These are phyloP conservation scores for Trichomonascaceae sp. DNA, from an alignment of 1,139 yeast species.

Conservation along the genomic window DNA sequence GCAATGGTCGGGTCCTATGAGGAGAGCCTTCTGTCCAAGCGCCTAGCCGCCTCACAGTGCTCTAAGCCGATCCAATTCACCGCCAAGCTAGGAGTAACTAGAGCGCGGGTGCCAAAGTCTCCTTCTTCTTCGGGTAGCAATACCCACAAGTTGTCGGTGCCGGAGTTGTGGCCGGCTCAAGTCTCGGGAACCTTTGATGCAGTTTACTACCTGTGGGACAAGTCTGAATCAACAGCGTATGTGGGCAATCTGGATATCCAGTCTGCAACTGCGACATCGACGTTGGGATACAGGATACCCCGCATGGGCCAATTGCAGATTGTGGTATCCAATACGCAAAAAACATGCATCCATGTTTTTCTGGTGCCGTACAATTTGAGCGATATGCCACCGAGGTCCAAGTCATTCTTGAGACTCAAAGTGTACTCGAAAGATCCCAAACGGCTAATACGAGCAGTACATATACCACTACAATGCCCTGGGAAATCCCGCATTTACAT, in stretches of 20 bases:
- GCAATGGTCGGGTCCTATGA: constrained; percentile 26
- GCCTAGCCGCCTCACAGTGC: constrained; percentile 22
- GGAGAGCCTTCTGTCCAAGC: constrained; percentile 23
- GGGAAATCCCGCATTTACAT: constrained; percentile 24
- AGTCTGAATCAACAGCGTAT: constrained; percentile 23
- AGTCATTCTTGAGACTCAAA: constrained; percentile 26
- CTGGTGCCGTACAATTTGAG: constrained; percentile 29
- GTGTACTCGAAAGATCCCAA: constrained; percentile 12
- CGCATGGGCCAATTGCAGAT: constrained; percentile 30
- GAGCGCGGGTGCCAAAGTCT: no score
- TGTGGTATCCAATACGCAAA: constrained; percentile 29
- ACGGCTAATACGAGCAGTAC: constrained; percentile 21
- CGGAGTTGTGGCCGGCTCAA: constrained; percentile 23
- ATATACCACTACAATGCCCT: constrained; percentile 23
- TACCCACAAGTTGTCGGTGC: no score
- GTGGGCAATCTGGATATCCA: constrained; percentile 29
- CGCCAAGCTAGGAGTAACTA: constrained; percentile 21
- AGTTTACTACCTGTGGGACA: constrained; percentile 24
- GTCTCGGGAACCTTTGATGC: constrained; percentile 23
- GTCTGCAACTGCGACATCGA: constrained; percentile 15
- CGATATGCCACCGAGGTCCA: constrained; percentile 20
- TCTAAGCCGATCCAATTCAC: constrained; percentile 22
- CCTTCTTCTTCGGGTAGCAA: no score
- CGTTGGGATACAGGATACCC: constrained; percentile 31
- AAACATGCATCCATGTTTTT: constrained; percentile 27